A percentile compares a stretch with the other conserved stretches of the same genome.
These are phyloP conservation scores for Apophysomyces trapeziformis DNA, from an alignment of 371 early-diverging fungal species.

Conservation along the genomic window DNA sequence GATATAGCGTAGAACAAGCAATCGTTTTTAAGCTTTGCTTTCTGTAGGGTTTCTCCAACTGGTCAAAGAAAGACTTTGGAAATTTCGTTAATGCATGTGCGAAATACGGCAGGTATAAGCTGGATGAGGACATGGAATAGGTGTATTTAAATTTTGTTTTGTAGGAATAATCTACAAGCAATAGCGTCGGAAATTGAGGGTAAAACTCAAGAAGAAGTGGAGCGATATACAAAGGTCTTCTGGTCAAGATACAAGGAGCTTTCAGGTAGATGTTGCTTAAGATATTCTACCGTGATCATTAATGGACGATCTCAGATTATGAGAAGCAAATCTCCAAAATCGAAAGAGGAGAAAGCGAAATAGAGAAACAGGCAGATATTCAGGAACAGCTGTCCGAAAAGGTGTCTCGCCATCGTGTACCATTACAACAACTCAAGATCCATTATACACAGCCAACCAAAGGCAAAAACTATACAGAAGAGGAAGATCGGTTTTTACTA, in stretches of 20 bases:
- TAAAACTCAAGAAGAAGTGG: slow-evolving; percentile 87
- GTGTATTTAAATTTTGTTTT: not conserved
- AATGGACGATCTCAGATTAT: slow-evolving; percentile 53
- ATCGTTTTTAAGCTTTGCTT: not conserved
- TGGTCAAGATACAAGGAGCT: slow-evolving; percentile 88
- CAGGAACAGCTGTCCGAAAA: slow-evolving; percentile 79
- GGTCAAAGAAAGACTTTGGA: slow-evolving; percentile 94
- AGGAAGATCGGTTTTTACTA: slow-evolving; percentile 95
- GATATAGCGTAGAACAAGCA: slow-evolving; percentile 14
- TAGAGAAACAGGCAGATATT: slow-evolving; percentile 80
- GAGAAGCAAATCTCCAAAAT: slow-evolving; percentile 89
- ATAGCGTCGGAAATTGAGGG: slow-evolving; percentile 88
- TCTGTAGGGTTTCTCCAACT: slow-evolving; percentile 86
- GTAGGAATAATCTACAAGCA: slow-evolving; percentile 67
- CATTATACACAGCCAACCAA: slow-evolving; percentile 80
- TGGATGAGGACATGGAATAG: not conserved
- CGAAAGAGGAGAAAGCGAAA: slow-evolving; percentile 85
- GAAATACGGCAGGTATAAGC: slow-evolving; percentile 78
- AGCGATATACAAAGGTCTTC: slow-evolving; percentile 83
- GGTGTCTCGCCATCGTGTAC: slow-evolving; percentile 72
- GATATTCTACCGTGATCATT: not conserved
- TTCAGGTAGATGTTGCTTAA: slow-evolving; percentile 40
- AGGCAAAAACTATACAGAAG: slow-evolving; percentile 93
- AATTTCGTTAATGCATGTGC: slow-evolving; percentile 91
- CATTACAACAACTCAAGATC: slow-evolving; percentile 87